phyloP scores from a whole-genome alignment of 345 rosid genomes.

The Eutrema japonicum region DNA sequence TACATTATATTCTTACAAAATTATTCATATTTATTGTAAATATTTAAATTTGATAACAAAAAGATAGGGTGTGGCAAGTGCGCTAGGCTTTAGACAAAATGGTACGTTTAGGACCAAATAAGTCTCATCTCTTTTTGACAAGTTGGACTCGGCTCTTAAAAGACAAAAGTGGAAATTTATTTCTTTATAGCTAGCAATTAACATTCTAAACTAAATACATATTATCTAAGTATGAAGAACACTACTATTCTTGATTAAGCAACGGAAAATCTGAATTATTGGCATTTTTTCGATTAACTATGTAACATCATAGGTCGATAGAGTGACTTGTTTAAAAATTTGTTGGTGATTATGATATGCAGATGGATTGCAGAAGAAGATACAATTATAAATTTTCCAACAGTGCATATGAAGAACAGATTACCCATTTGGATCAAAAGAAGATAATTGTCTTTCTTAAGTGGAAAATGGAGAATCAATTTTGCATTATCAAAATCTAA shows the following conservation, averaged over 20 bases:
- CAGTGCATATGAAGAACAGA: conserved; percentile 84
- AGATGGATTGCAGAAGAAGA: conserved; percentile 94
- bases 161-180: background rate
- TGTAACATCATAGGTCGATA: background rate
- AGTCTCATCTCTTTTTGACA: conserved; percentile 36
- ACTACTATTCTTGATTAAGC: background rate
- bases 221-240: background rate
- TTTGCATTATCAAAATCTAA: conserved; percentile 20
- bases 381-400: conserved; percentile 82
- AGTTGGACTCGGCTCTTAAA: conserved; percentile 15
- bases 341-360: conserved; percentile 33
- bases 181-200: background rate
- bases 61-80: conserved; percentile 9
- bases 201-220: background rate
- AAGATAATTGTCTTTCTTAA: conserved; percentile 35
- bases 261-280: background rate
- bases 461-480: background rate
- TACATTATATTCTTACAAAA: background rate
- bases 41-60: background rate
- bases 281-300: background rate
- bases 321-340: background rate
- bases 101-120: conserved; percentile 19
- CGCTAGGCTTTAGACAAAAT: conserved; percentile 34
- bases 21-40: background rate
- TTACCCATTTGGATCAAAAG: conserved; percentile 88